These are phyloP conservation scores for Fusarium sublunatum DNA, from an alignment of 2,329 filamentous ascomycete genomes.

Conservation along the genomic window DNA sequence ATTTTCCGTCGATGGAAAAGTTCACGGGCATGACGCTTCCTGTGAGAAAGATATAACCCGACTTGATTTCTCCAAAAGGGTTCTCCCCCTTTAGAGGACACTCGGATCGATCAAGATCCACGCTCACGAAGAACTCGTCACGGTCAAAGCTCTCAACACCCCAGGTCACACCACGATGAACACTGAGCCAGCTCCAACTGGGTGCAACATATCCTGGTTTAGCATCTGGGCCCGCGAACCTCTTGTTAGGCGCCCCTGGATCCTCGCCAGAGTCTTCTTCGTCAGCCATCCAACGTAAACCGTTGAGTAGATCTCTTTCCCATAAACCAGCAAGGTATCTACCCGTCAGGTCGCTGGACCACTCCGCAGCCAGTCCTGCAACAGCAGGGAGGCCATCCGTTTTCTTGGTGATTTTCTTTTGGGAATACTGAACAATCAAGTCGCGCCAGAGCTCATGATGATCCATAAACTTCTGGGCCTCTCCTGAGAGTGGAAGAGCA, in stretches of 20 bases:
- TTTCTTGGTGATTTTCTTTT: constrained; percentile 38
- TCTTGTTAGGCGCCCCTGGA: too few species aligned
- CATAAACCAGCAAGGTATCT: constrained; percentile 45
- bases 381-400: constrained; percentile 42
- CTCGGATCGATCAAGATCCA: constrained; percentile 23
- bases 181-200: constrained; percentile 46
- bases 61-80: constrained; percentile 32
- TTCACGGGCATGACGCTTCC: constrained; percentile 25
- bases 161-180: constrained; percentile 40
- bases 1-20: constrained; percentile 3
- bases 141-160: constrained; percentile 20
- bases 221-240: too few species aligned
- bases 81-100: constrained; percentile 25
- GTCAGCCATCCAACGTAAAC: constrained; percentile 37
- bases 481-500: not conserved
- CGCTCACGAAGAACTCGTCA: constrained; percentile 17
- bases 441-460: constrained; percentile 43
- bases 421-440: constrained; percentile 40
- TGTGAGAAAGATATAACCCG: constrained; percentile 37
- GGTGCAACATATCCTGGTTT: constrained; percentile 29
- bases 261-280: constrained; percentile 11
- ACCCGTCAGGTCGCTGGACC: constrained; percentile 27
- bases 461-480: constrained; percentile 14
- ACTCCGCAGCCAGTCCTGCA: constrained; percentile 41
- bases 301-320: constrained; percentile 34